A percentile compares a stretch with the other conserved stretches of the same genome.
Evolutionary conservation across 257 asterid species (phyloP).

Genomic region (Plectranthus barbatus): DNA sequence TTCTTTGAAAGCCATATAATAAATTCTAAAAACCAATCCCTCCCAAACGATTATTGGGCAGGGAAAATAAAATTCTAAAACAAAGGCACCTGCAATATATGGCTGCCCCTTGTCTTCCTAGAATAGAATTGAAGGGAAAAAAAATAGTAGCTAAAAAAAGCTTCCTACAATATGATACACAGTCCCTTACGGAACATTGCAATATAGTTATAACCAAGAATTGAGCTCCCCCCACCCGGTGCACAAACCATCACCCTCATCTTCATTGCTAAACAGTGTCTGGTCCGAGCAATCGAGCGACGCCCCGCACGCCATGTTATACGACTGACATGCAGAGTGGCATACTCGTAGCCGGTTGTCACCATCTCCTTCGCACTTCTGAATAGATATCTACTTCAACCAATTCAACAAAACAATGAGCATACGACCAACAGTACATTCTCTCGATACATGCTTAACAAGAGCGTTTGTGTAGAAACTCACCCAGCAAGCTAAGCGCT

Average conservation of each 20-base stretch:
- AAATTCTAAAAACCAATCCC: slow-evolving; percentile 32
- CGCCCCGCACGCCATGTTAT: slow-evolving; percentile 93
- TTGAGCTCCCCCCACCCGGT: slow-evolving; percentile 93
- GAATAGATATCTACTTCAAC: slow-evolving; percentile 76
- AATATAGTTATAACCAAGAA: slow-evolving; percentile 41
- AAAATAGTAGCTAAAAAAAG: slow-evolving; percentile 16
- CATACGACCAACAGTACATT: no score
- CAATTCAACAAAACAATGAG: not conserved
- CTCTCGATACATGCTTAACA: no score
- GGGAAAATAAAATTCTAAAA: slow-evolving; percentile 37
- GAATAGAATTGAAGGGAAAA: slow-evolving; percentile 21
- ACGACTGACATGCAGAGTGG: slow-evolving; percentile 92
- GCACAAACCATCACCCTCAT: slow-evolving; percentile 88
- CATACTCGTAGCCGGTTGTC: slow-evolving; percentile 93
- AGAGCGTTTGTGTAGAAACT: slow-evolving; percentile 25
- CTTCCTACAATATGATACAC: slow-evolving; percentile 72
- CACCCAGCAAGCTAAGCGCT: slow-evolving; percentile 99
- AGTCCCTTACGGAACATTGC: slow-evolving; percentile 5
- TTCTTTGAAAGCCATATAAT: slow-evolving; percentile 84
- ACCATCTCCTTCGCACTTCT: slow-evolving; percentile 82
- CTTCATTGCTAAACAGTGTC: slow-evolving; percentile 80
- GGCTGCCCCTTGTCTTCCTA: slow-evolving; percentile 10
- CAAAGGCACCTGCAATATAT: slow-evolving; percentile 20
- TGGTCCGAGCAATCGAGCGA: slow-evolving; percentile 96
- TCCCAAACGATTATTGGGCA: slow-evolving; percentile 32